These are phyloP conservation scores for Lasiodiplodia theobromae DNA, from an alignment of 2,329 filamentous ascomycete species.

Conservation along the genomic window DNA sequence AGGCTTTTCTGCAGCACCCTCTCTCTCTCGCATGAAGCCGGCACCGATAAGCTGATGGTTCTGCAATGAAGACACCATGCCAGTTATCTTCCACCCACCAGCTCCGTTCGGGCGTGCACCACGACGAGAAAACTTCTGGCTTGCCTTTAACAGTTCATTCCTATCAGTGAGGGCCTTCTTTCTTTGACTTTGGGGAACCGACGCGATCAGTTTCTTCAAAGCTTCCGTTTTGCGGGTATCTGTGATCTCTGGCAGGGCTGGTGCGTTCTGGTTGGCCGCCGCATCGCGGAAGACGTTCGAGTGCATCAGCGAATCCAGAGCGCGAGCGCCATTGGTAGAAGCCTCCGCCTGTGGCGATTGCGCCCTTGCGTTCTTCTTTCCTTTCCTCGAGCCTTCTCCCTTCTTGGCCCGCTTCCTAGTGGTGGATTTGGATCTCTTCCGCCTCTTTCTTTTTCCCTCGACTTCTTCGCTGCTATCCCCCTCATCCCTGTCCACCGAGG, in stretches of 20 bases:
- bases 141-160: slow-evolving; percentile 46
- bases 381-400: slow-evolving; percentile 9
- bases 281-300: slow-evolving; percentile 45
- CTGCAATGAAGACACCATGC: slow-evolving; percentile 57
- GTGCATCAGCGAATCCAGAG: slow-evolving; percentile 37
- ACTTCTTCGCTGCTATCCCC: neutral
- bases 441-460: neutral
- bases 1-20: slow-evolving; percentile 49
- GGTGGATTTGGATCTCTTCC: neutral
- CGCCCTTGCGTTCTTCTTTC: slow-evolving; percentile 17
- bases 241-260: slow-evolving; percentile 38
- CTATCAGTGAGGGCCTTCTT: slow-evolving; percentile 47
- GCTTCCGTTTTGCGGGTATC: slow-evolving; percentile 42
- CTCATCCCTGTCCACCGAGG: neutral
- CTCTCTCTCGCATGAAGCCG: slow-evolving; percentile 63
- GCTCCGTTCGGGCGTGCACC: slow-evolving; percentile 44
- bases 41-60: slow-evolving; percentile 60
- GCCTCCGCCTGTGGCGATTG: neutral
- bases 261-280: slow-evolving; percentile 34
- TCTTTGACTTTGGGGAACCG: slow-evolving; percentile 46
- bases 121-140: slow-evolving; percentile 51
- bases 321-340: neutral
- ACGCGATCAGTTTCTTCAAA: slow-evolving; percentile 50
- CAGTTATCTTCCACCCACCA: slow-evolving; percentile 54
- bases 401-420: slow-evolving; percentile 3